Base-by-base conservation (phyloP, 148 eudicot species). In the Persicaria maculosa region DNA sequence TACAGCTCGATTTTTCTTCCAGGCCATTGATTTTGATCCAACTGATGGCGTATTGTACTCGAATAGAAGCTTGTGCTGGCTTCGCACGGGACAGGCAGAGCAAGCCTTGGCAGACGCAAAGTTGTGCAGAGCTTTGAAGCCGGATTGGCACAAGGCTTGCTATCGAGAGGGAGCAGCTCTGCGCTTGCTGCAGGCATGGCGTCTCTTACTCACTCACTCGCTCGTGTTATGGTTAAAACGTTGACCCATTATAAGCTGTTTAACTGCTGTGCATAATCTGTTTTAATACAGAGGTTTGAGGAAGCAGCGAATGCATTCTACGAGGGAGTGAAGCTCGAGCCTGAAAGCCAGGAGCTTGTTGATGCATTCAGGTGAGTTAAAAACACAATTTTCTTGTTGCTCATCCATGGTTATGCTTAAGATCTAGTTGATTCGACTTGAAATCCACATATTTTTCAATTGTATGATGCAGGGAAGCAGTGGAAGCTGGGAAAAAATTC, bases 221-320 rank as follows among this genome's bases (percentile, higher is more conserved):
- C 57, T 5, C 58, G 5, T 54, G 7, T 53, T 17, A 19, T 57
- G 20, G 16, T 15, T 57, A 57, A 57, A 17, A 17, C 45, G 12
- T 64, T 31, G 69, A 64, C 1, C 22, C 68, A 62, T 36, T 11
- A 64, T 4, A 11, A 64, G 46, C 12, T 0, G 25, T 8, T 59
- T 8, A 59, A 8, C 9, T 25, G 22, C 12, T 59, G 9, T 40
- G 44, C 69, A 15, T 31, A 5, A 64, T 40, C 53, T 22, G 43
- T 72, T 74, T 44, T 50, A n/a, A n/a, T 80, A 67, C 89, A 95
- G 99, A 95, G 83, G 79, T 95, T 88, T 79, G 97, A 95, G 15
- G 99, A 92, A 45, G 99, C 99, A 77, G 99, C 99, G 43, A 92
- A 85, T 88, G 86, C 91, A 73, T 95, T 95, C 79, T 95, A 95